These are phyloP conservation scores for Septoria linicola DNA, from an alignment of 2,329 filamentous ascomycete species.

Conservation along the genomic window DNA sequence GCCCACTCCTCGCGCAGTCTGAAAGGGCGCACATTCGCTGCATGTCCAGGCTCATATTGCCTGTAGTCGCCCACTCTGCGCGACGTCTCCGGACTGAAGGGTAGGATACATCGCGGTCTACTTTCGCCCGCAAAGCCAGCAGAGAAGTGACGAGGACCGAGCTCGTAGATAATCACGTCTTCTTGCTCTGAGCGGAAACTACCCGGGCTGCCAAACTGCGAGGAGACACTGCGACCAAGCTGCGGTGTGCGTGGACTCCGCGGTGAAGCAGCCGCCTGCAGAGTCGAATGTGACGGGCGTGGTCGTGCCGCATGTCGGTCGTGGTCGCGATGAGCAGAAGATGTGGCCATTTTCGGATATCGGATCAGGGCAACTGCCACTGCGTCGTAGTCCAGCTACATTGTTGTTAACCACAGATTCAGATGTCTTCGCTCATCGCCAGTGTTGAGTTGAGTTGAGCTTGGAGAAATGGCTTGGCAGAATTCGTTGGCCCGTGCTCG, in stretches of 20 bases:
- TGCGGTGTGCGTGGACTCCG: slow-evolving; percentile 51
- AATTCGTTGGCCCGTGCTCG: too few species aligned
- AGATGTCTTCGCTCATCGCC: too few species aligned
- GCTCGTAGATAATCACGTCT: slow-evolving; percentile 77
- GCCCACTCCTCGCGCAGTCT: slow-evolving; percentile 61
- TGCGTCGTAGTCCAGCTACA: too few species aligned
- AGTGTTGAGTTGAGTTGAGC: too few species aligned
- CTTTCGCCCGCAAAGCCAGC: slow-evolving; percentile 86
- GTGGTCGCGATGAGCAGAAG: slow-evolving; percentile 5
- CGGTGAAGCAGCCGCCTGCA: slow-evolving; percentile 16
- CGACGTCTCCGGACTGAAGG: slow-evolving; percentile 73
- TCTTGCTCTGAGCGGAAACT: slow-evolving; percentile 68
- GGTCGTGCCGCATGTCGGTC: slow-evolving; percentile 22
- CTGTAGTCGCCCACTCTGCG: slow-evolving; percentile 79
- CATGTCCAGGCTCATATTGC: slow-evolving; percentile 37
- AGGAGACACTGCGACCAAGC: slow-evolving; percentile 60
- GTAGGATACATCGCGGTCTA: slow-evolving; percentile 66
- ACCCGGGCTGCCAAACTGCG: slow-evolving; percentile 58
- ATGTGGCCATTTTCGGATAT: slow-evolving; percentile 24
- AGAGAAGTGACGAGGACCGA: slow-evolving; percentile 75
- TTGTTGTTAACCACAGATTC: too few species aligned
- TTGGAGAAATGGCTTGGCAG: slow-evolving; percentile 1
- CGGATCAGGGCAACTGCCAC: too few species aligned
- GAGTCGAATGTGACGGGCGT: slow-evolving; percentile 20
- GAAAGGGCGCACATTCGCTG: slow-evolving; percentile 34